Evolutionary conservation across 78 protist species (phyloP).

Genomic region (Polysphondylium violaceum): DNA sequence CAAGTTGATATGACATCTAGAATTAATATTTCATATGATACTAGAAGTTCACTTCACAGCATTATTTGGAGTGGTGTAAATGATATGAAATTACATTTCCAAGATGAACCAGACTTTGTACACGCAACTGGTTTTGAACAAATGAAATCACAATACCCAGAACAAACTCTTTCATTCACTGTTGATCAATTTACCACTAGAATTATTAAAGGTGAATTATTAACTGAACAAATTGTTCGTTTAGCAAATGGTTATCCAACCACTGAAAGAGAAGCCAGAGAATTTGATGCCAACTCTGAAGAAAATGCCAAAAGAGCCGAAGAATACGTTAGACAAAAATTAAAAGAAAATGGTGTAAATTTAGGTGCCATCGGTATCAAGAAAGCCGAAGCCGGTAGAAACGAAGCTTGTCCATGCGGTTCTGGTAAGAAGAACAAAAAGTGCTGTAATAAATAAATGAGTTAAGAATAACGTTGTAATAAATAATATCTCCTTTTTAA

Average conservation of each 20-base stretch:
- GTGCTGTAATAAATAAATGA: conserved; percentile 63
- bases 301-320: conserved; percentile 63
- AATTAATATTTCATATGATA: conserved; percentile 39
- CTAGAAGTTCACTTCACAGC: conserved; percentile 44
- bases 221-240: conserved; percentile 78
- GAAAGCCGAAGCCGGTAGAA: conserved; percentile 60
- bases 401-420: conserved; percentile 76
- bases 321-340: conserved; percentile 59
- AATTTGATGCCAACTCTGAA: conserved; percentile 63
- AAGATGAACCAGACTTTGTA: conserved; percentile 33
- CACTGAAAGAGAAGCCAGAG: conserved; percentile 82
- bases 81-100: conserved; percentile 67
- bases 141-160: conserved; percentile 62
- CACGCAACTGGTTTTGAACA: conserved; percentile 80
- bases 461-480: too few species aligned
- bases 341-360: conserved; percentile 57
- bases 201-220: conserved; percentile 56
- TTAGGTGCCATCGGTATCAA: conserved; percentile 49
- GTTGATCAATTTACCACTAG: conserved; percentile 82
- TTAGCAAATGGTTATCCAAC: conserved; percentile 79
- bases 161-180: conserved; percentile 27
- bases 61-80: conserved; percentile 82
- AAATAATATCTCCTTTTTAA: too few species aligned
- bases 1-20: conserved; percentile 83
- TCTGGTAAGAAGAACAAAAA: conserved; percentile 77